phyloP scores from a whole-genome alignment of 192 early-diverging fungal genomes.

The Mortierella claussenii region DNA sequence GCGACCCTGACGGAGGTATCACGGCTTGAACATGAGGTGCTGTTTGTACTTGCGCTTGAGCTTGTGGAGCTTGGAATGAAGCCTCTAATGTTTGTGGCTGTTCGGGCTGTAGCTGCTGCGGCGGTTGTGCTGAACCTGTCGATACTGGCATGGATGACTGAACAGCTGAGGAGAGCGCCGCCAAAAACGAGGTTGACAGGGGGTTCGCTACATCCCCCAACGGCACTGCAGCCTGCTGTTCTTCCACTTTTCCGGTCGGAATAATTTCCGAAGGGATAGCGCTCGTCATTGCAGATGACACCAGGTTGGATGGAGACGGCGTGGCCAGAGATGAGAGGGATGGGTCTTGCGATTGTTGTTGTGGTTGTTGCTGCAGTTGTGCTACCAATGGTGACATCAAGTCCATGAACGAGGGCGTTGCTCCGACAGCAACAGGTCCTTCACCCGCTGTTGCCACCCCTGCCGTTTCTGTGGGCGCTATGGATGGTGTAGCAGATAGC shows the following conservation, averaged over 20 bases:
- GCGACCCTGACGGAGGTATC: background rate
- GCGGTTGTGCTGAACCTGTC: too few relatives aligned
- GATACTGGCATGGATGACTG: background rate
- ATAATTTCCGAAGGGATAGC: background rate
- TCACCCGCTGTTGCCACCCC: too few relatives aligned
- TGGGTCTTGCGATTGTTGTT: background rate
- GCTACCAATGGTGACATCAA: too few relatives aligned
- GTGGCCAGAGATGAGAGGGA: background rate
- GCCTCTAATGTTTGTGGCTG: background rate
- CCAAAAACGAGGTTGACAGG: background rate
- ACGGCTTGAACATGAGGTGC: too few relatives aligned
- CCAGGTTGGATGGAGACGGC: background rate
- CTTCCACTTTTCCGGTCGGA: too few relatives aligned
- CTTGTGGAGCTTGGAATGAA: background rate
- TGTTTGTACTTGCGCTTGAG: background rate
- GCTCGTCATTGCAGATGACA: too few relatives aligned
- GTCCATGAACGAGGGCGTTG: too few relatives aligned
- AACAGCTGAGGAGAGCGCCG: constrained; percentile 1
- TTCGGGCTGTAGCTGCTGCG: too few relatives aligned
- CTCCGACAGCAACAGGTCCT: too few relatives aligned
- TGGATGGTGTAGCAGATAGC: too few relatives aligned
- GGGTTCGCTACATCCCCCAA: background rate
- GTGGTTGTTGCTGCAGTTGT: background rate
- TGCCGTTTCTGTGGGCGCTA: too few relatives aligned
- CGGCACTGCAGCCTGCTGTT: background rate